phyloP scores from a whole-genome alignment of 2,329 filamentous ascomycete genomes.

The Esteya vermicola region DNA sequence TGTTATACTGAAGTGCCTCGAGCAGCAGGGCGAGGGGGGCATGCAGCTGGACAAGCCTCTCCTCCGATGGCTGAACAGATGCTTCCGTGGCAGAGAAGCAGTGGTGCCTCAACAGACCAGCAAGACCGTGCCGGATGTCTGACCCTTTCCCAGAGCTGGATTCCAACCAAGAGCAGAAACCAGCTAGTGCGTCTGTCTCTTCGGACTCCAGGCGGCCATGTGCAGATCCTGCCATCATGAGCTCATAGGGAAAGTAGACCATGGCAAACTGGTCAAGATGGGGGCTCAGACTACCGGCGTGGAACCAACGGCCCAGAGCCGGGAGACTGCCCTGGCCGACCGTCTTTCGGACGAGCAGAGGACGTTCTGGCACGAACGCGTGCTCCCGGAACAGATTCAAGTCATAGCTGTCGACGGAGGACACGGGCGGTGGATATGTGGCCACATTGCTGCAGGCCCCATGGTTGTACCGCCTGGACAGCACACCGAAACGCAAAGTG shows the following conservation, averaged over 20 bases:
- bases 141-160: not conserved
- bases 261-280: slow-evolving; percentile 19
- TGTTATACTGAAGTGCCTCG: slow-evolving; percentile 36
- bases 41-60: slow-evolving; percentile 38
- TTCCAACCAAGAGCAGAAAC: slow-evolving; percentile 8
- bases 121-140: slow-evolving; percentile 2
- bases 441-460: no score
- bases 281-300: slow-evolving; percentile 7
- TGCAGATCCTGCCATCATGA: no score
- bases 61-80: slow-evolving; percentile 5
- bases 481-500: not conserved
- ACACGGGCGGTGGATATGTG: no score
- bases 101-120: slow-evolving; percentile 5
- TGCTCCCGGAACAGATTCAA: slow-evolving; percentile 34
- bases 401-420: slow-evolving; percentile 8
- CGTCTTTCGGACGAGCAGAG: slow-evolving; percentile 28
- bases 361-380: slow-evolving; percentile 37
- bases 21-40: slow-evolving; percentile 53
- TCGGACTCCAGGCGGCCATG: no score
- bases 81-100: not conserved
- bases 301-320: slow-evolving; percentile 47
- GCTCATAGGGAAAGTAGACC: slow-evolving; percentile 24
- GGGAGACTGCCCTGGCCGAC: no score
- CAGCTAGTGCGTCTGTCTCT: not conserved
- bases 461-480: not conserved